A percentile compares a stretch with the other conserved stretches of the same genome.
These are phyloP conservation scores for Gonium pectorale DNA, from an alignment of 139 green algal genomes.

Conservation along the genomic window DNA sequence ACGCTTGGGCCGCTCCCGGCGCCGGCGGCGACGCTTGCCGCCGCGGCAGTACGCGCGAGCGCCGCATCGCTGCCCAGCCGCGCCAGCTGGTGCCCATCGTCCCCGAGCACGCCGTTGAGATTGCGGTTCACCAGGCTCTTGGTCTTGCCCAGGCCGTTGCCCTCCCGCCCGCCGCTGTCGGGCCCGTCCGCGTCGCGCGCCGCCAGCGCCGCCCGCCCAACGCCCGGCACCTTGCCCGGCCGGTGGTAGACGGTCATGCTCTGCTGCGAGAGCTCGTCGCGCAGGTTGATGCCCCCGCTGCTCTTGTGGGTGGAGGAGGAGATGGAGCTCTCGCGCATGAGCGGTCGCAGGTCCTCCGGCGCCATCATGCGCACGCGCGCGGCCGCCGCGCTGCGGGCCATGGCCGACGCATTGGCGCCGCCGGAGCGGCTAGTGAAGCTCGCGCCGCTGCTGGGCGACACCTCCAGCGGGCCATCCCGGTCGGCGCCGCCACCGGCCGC, in stretches of 20 bases:
- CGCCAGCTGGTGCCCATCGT: not conserved
- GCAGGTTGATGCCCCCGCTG: not conserved
- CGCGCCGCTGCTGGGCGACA: not conserved
- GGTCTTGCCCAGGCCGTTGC: not conserved
- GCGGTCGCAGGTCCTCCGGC: conserved; percentile 34
- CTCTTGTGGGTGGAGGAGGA: not conserved
- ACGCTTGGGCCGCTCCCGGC: not conserved
- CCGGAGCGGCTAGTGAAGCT: not conserved
- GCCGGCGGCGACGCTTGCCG: not conserved
- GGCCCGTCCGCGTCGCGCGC: conserved; percentile 27
- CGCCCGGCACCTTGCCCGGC: conserved; percentile 30
- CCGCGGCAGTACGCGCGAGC: conserved; percentile 11
- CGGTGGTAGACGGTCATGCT: conserved; percentile 22
- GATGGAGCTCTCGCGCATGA: conserved; percentile 31
- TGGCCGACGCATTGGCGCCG: not conserved
- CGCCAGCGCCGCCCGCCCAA: conserved; percentile 15
- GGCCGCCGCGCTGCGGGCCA: not conserved
- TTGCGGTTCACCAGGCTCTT: conserved; percentile 39
- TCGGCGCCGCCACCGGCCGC: not conserved
- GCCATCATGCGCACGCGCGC: conserved; percentile 23
- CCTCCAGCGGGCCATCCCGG: not conserved
- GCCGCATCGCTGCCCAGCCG: conserved; percentile 10
- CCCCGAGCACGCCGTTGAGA: conserved; percentile 4
- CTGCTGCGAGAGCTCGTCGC: conserved; percentile 31
- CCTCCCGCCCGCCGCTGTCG: not conserved